Evolutionary conservation across 495 filamentous ascomycete genomes (phyloP).

Genomic region (Aspergillus ellipticus): DNA sequence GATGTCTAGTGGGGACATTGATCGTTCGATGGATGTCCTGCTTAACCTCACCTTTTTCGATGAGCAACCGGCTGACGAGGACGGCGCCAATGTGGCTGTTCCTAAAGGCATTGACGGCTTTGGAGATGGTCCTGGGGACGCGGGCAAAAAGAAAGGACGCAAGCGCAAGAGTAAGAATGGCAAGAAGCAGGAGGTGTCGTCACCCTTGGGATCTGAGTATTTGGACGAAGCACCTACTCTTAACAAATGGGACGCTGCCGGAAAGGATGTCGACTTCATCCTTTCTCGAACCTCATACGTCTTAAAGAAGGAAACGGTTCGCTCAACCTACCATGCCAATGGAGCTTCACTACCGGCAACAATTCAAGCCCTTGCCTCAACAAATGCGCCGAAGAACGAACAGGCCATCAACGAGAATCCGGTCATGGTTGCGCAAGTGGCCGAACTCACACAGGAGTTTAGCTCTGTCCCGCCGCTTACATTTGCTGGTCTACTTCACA

Average conservation of each 20-base stretch:
- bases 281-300: slow-evolving; percentile 39
- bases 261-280: slow-evolving; percentile 59
- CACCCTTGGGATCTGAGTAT: slow-evolving; percentile 4
- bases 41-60: slow-evolving; percentile 72
- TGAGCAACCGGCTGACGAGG: slow-evolving; percentile 37
- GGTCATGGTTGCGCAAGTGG: slow-evolving; percentile 42
- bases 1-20: slow-evolving; percentile 58
- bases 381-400: slow-evolving; percentile 23
- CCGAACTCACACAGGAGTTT: slow-evolving; percentile 54
- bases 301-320: slow-evolving; percentile 46
- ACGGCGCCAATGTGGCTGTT: slow-evolving; percentile 37
- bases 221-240: slow-evolving; percentile 11
- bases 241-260: slow-evolving; percentile 56
- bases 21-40: slow-evolving; percentile 75
- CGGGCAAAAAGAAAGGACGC: slow-evolving; percentile 41
- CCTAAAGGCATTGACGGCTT: slow-evolving; percentile 82
- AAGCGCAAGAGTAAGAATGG: slow-evolving; percentile 31
- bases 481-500: slow-evolving; percentile 47
- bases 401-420: slow-evolving; percentile 40
- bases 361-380: slow-evolving; percentile 48
- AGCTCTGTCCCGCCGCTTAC: slow-evolving; percentile 41
- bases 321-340: slow-evolving; percentile 60
- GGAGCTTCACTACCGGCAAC: slow-evolving; percentile 55
- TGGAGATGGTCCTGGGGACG: slow-evolving; percentile 37
- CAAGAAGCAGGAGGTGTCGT: slow-evolving; percentile 16